A percentile compares a stretch with the other conserved stretches of the same genome.
Conservation (phyloP, 108 stramenopile species). For the Pseudonitzschia pungens region DNA sequence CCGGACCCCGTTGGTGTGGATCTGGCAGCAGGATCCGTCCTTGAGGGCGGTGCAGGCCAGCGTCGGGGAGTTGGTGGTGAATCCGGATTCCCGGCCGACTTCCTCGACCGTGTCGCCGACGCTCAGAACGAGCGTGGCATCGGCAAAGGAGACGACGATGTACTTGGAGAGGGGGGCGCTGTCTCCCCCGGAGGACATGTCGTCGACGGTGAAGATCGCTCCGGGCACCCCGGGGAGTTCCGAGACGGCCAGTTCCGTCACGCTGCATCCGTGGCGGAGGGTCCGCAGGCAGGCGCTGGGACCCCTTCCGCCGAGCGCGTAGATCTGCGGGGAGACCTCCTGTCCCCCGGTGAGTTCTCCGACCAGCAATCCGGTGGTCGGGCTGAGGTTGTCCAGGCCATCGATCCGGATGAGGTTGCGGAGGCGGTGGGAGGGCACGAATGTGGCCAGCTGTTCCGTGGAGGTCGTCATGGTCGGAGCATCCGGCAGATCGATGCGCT, state of each 20-base stretch:
- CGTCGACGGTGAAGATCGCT: conserved; percentile 86
- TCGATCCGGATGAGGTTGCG: conserved; percentile 81
- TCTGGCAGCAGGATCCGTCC: conserved; percentile 84
- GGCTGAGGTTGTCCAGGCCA: conserved; percentile 79
- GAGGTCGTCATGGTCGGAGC: conserved; percentile 52
- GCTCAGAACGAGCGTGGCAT: conserved; percentile 94
- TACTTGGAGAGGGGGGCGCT: conserved; percentile 53
- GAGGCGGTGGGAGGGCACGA: conserved; percentile 65
- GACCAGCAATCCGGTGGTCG: conserved; percentile 85
- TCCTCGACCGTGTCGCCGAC: conserved; percentile 97
- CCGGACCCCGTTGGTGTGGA: conserved; percentile 88
- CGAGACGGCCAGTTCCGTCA: conserved; percentile 93
- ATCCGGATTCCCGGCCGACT: conserved; percentile 86
- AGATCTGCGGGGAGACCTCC: conserved; percentile 93
- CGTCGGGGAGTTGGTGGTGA: conserved; percentile 85
- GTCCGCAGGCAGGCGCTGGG: conserved; percentile 80
- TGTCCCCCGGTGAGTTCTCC: conserved; percentile 85
- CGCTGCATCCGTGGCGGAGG: conserved; percentile 88
- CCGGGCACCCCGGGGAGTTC: conserved; percentile 93
- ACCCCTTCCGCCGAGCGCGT: conserved; percentile 89
- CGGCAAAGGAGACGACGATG: conserved; percentile 97
- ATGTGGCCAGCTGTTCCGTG: conserved; percentile 36
- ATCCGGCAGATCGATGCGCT: conserved; percentile 80
- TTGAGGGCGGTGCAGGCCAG: conserved; percentile 88
- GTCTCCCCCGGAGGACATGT: conserved; percentile 37